Evolutionary conservation across 345 rosid species (phyloP), one percentile per base, ranked within the genome.

Genomic region (Brassica nigra): DNA sequence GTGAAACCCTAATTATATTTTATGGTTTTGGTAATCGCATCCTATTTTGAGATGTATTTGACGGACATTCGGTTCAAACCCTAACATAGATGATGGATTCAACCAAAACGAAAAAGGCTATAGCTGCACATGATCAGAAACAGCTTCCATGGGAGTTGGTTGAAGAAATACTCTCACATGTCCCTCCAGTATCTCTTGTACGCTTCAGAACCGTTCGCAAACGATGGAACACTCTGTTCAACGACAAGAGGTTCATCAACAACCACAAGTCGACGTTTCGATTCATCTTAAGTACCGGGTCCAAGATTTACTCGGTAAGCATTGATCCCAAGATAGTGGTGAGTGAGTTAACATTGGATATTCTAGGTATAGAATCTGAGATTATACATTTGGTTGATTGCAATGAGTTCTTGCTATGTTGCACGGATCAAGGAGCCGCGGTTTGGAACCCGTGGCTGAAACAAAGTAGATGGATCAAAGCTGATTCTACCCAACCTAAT

Each of bases 381-480:
- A 18, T 10, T 20, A 20, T 3, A 20, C 27, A 20, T 3, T 57
- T 20, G 29, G 12, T 8, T 20, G 12, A 57, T 20, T 57, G 29
- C 62, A 4, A 20, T 57, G 12, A 23, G 63, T 58, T 58, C 31
- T 8, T 58, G 31, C 27, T 58, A 58, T 58, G 31, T 23, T 0
- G n/a, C 31, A 58, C 9, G 63, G 2, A 10, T 3, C 9, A 58
- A 58, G n/a, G 6, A 23, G n/a, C 31, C 6, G 6, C 2, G 23
- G 63, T 58, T 58, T 58, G 63, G 12, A 58, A 58, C 62, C 30
- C 62, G 62, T 58, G 62, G 63, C 23, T 58, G 31, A 23, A 20
- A 9, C 63, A 23, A 23, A 58, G 30, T 58, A 20, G 11, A 58
- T 57, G 62, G 62, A 57, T 47, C 6, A 47, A 47, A 47, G 16